Evolutionary conservation across 768 basidiomycete species (phyloP), one percentile per base, ranked within the genome.

Genomic region (Tephrocybe rancida): DNA sequence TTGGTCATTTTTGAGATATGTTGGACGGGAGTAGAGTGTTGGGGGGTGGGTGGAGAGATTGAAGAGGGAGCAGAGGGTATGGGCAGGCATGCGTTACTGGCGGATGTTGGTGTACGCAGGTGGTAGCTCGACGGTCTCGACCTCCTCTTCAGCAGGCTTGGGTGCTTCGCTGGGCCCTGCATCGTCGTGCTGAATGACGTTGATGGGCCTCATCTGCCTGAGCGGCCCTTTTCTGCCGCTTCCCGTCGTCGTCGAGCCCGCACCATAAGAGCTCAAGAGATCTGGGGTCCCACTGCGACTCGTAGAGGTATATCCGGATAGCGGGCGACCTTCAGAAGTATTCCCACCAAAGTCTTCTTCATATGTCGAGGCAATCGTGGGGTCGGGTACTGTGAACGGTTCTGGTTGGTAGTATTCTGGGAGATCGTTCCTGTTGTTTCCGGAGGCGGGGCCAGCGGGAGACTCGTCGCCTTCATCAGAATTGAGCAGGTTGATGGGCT

Each of bases 101-200:
- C 70, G 68, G 44, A 92, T 74, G 55, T 88, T 81, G 24, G 87
- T 90, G 68, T 93, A 93, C 26, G 89, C 89, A 1, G 90, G 90
- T 13, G 90, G 90, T 44, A 93, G 76, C 68, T 93, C 91, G 42
- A 93, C 82, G 38, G 89, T 91, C 68, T 89, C 90, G 14, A 81
- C 65, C 58, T 83, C 80, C 16, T 68, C 71, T 14, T 64, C 68
- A 39, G 65, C 66, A 51, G 45, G 62, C 37, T 49, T 58, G 55
- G 52, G 37, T 3, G 64, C 54, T 30, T 66, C 68, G 52, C 77
- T 79, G 5, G 84, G 79, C 1, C 91, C 90, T 0, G 88, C 91
- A 64, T 93, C 91, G 58, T 92, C 89, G 61, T 93, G 91, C 69
- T 92, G 91, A 41, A 92, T 80, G 61, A 91, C 82, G 63, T 92